Evolutionary conservation across 1,284 basidiomycete genomes (phyloP), one percentile per base, ranked within the genome.

Genomic region (Ganoderma sinense): DNA sequence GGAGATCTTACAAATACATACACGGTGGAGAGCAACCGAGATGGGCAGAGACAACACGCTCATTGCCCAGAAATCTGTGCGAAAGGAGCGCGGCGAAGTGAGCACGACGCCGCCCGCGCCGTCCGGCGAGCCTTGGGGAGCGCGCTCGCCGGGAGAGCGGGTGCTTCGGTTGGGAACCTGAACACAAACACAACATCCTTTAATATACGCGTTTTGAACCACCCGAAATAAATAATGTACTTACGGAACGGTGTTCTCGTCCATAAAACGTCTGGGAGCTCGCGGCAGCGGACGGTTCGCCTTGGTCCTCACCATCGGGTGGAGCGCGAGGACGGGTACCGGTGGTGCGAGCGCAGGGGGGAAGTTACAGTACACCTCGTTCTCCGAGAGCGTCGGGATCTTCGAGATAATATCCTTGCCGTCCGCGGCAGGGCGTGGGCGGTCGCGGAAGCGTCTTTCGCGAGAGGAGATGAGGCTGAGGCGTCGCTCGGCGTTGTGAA

Each of bases 281-380:
- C 58, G 36, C 1, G 20, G 20, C 4, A 11, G 48, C 1, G 66
- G 66, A 1, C 39, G 59, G 26, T 18, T 60, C 1, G 60, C 60
- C 51, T 62, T 62, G 16, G 66, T 67, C 48, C 60, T 51, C 8
- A 43, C 60, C 40, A 67, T 53, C 8, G 60, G 59, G 40, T 67
- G 60, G 2, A 13, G 13, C 33, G 29, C 7, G 13, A 11, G 10
- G 3, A 10, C 2, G 1, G 48, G 33, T 16, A 18, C 8, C 16
- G 40, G 40, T n/a, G n/a, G n/a, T n/a, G n/a, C n/a, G n/a, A n/a
- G n/a, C n/a, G n/a, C n/a, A n/a, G n/a, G n/a, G n/a, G n/a, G n/a
- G n/a, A n/a, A n/a, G n/a, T n/a, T n/a, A n/a, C n/a, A n/a, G 33
- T 36, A 45, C 20, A 43, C 26, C 18, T 62, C 51, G 51, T 58